These are phyloP conservation scores for Clonostachys byssicola DNA, from an alignment of 2,329 filamentous ascomycete species.

Conservation along the genomic window DNA sequence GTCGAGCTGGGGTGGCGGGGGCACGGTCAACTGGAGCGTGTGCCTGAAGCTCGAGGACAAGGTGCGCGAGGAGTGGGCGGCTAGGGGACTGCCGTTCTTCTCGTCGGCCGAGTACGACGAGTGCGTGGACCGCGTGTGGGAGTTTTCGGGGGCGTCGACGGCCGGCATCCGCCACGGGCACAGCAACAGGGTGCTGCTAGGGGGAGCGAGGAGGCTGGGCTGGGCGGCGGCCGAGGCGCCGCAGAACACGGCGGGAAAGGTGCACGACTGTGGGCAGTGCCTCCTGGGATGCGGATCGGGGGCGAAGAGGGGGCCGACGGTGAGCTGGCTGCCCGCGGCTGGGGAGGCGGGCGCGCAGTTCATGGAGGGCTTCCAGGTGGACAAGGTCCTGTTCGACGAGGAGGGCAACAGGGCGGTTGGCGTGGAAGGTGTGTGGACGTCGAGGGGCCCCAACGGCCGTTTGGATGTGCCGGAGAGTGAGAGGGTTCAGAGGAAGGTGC, in stretches of 20 bases:
- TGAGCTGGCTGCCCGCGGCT: conserved; percentile 77
- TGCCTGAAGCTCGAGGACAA: conserved; percentile 64
- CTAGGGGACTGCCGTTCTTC: conserved; percentile 69
- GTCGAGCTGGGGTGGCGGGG: conserved; percentile 78
- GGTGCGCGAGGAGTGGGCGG: conserved; percentile 79
- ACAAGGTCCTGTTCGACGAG: conserved; percentile 65
- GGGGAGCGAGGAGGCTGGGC: conserved; percentile 70
- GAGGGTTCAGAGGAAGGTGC: conserved; percentile 53
- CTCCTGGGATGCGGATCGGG: conserved; percentile 58
- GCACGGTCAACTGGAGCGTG: conserved; percentile 81
- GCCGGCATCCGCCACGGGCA: conserved; percentile 68
- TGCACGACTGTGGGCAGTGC: conserved; percentile 71
- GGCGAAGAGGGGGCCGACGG: conserved; percentile 75
- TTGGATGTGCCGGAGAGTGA: conserved; percentile 44
- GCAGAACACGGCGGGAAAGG: conserved; percentile 71
- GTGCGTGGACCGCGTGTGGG: conserved; percentile 75
- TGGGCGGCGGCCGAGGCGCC: conserved; percentile 66
- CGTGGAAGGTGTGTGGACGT: conserved; percentile 71
- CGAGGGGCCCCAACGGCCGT: conserved; percentile 59
- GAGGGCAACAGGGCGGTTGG: conserved; percentile 59
- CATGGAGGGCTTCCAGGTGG: conserved; percentile 75
- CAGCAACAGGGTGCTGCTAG: conserved; percentile 66
- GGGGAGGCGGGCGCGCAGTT: conserved; percentile 72
- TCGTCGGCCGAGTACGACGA: conserved; percentile 69
- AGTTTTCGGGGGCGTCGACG: conserved; percentile 70